Evolutionary conservation across 805 yeast species (phyloP), one percentile per base, ranked within the genome.

Genomic region (Saccharomycopsis oosterbeekiorum): DNA sequence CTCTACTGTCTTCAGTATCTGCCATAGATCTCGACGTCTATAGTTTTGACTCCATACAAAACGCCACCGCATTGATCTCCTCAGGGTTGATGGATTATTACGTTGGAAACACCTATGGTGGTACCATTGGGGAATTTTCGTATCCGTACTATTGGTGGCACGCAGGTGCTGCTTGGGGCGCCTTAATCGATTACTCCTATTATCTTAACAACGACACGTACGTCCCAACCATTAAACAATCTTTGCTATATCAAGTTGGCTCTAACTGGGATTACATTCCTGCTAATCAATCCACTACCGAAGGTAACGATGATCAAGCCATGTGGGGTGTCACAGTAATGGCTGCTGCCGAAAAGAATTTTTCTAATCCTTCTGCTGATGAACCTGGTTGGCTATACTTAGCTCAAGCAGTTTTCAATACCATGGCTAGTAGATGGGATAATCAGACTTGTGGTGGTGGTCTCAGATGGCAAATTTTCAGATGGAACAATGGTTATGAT

Each of bases 101-200:
- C 69, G 83, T 80, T 15, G 93, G 96, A 47, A 68, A 71, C 29
- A 75, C 79, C 39, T 71, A 78, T 53, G 97, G 97, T 41, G 87
- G 92, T 9, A 81, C 91, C 4, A 77, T 88, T 34, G 99, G 98
- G 53, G 84, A 88, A 91, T 92, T 94, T 72, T 76, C 85, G 12
- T 75, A 78, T 69, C 98, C 98, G 0, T 92, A 93, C 78, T 93
- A 93, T 78, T 93, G 98, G 99, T 92, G 97, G 97, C 90, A 91
- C 75, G 96, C 97, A 10, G 98, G 98, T 66, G 96, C 92, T 64
- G 97, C 93, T 1, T 90, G 91, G 89, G 96, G 97, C 9, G 78
- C 88, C 19, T 76, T 93, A 79, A 70, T 93, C 54, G 97, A 91
- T 71, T 86, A 88, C 73, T 80, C 89, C 75, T 84, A 71, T 66